Conservation (phyloP, 305 asterid genomes). For the Fraxinus greggii region DNA sequence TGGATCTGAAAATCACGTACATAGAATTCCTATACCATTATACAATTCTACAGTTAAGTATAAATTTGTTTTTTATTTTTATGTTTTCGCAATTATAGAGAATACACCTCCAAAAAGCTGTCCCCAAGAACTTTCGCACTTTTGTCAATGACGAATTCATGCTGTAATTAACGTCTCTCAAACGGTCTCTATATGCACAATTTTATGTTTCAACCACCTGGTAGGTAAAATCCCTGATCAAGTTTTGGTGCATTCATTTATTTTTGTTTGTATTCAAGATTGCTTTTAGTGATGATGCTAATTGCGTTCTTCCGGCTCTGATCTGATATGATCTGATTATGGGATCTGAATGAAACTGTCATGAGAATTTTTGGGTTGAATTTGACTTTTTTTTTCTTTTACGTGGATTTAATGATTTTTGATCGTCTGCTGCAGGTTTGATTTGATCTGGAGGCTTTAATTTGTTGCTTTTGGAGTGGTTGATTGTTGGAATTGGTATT, state of each 20-base stretch:
- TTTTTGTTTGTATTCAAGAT: not conserved
- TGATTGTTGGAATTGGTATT: slow-evolving; percentile 22
- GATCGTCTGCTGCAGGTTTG: slow-evolving; percentile 39
- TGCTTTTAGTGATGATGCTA: slow-evolving; percentile 31
- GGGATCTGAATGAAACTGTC: slow-evolving; percentile 35
- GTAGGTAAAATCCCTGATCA: slow-evolving; percentile 33
- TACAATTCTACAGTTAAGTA: slow-evolving; percentile 3
- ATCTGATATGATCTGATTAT: slow-evolving; percentile 62
- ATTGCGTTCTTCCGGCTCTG: slow-evolving; percentile 47
- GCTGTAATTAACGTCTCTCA: slow-evolving; percentile 36
- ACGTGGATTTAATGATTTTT: slow-evolving; percentile 20
- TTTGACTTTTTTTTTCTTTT: slow-evolving; percentile 17
- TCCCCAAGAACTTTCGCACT: slow-evolving; percentile 43
- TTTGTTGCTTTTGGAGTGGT: slow-evolving; percentile 23
- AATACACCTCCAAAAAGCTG: slow-evolving; percentile 54
- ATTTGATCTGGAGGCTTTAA: slow-evolving; percentile 37
- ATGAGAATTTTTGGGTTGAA: slow-evolving; percentile 5
- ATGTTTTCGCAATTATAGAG: slow-evolving; percentile 39
- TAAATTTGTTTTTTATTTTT: not conserved
- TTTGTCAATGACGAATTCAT: slow-evolving; percentile 56
- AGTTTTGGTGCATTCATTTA: not conserved
- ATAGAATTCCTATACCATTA: slow-evolving; percentile 25
- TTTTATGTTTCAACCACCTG: slow-evolving; percentile 32
- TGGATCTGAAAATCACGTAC: slow-evolving; percentile 40
- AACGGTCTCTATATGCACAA: slow-evolving; percentile 19